These are phyloP conservation scores for Penicillium herquei DNA, from an alignment of 495 filamentous ascomycete genomes.

Conservation along the genomic window DNA sequence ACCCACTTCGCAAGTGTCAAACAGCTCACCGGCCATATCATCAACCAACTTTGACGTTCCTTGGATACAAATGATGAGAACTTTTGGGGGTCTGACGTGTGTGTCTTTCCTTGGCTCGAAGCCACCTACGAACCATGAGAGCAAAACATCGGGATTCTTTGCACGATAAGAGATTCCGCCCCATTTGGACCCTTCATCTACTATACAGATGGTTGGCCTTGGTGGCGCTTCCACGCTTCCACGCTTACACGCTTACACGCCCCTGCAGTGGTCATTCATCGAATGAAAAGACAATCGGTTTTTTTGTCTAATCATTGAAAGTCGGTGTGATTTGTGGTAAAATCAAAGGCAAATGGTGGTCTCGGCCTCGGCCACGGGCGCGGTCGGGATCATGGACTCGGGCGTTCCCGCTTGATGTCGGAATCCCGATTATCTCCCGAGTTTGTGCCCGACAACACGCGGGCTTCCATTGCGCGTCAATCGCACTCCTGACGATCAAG, in stretches of 20 bases:
- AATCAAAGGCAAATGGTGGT: neutral
- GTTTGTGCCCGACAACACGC: conserved; percentile 17
- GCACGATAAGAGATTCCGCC: conserved; percentile 12
- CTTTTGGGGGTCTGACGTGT: conserved; percentile 10
- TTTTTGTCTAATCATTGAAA: neutral
- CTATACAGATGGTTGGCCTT: neutral
- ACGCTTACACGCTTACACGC: no score
- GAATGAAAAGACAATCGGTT: neutral
- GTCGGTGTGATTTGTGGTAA: neutral
- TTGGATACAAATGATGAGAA: conserved; percentile 9
- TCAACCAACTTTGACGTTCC: neutral
- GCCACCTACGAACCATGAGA: no score
- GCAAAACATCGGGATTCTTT: neutral
- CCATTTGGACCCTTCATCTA: conserved; percentile 7
- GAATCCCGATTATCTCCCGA: conserved; percentile 28
- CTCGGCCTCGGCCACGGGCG: conserved; percentile 23
- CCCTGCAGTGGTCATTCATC: neutral
- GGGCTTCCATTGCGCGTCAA: conserved; percentile 10
- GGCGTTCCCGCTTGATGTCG: conserved; percentile 23
- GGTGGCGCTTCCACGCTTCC: neutral
- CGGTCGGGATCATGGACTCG: conserved; percentile 9
- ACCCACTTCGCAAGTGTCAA: conserved; percentile 11
- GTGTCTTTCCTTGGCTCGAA: neutral
- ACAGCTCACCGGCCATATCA: conserved; percentile 18
- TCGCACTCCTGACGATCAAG: conserved; percentile 12